Evolutionary conservation across 2,329 filamentous ascomycete genomes (phyloP), one percentile per base, ranked within the genome.

Genomic region (Colletotrichum sp.): DNA sequence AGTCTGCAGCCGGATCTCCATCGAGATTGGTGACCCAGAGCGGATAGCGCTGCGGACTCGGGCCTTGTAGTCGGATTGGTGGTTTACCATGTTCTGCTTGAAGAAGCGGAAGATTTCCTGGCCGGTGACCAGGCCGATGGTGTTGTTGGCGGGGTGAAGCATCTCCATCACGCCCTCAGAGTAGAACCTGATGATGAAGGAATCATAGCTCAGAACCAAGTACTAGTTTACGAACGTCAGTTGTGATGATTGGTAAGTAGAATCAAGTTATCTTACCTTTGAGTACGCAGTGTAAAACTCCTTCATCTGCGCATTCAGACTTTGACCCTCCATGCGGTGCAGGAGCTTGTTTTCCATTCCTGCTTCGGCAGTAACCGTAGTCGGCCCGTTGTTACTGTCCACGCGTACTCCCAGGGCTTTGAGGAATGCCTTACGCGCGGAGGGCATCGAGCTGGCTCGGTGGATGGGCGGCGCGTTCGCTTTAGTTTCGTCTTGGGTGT

Each of bases 21-120:
- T 75, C 34, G 80, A 81, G 64, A 82, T 79, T 13, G 86, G 84
- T 29, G 79, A 79, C 67, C 85, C 85, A 30, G 78, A 79, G 2
- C 75, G 75, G 11, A 77, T 30, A 19, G 49, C 71, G n/a, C n/a
- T 75, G 3, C 79, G 77, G 6, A 82, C 79, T 12, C 78, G 75
- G 5, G 64, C 29, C 73, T 80, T 80, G 75, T 79, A 80, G 34
- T 81, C 80, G 9, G 75, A 73, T 71, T 80, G 77, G 19, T 77
- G 74, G 25, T 70, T 75, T 15, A 81, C 57, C 78, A 80, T 81
- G 72, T 81, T 81, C 64, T 79, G 78, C 59, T 78, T 76, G 34
- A 82, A 73, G 68, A 81, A 82, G 7, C 78, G 77, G 78, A 82
- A 82, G 32, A 81, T 69, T 5, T 81, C 80, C 64, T 77, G 78